These are phyloP conservation scores for Urostyla sp. DNA, from an alignment of 73 alveolate genomes.

Conservation along the genomic window DNA sequence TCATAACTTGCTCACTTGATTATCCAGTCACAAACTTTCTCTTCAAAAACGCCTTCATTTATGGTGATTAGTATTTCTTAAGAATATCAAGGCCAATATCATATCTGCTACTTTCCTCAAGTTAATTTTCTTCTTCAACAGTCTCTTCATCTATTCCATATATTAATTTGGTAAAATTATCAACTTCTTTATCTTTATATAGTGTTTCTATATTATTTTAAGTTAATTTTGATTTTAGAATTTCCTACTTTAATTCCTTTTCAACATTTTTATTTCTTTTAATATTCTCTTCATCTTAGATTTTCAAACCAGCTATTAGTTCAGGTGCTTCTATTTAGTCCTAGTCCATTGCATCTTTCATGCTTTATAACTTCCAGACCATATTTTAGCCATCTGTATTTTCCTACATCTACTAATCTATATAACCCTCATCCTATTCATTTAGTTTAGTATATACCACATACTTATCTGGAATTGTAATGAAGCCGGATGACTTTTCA, in stretches of 20 bases:
- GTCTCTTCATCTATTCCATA: slow-evolving; percentile 23
- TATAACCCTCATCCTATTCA: slow-evolving; percentile 82
- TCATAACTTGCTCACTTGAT: slow-evolving; percentile 45
- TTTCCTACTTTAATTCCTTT: slow-evolving; percentile 64
- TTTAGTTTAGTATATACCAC: slow-evolving; percentile 94
- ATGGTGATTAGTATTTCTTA: neutral
- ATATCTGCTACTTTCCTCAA: slow-evolving; percentile 31
- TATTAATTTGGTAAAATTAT: slow-evolving; percentile 22
- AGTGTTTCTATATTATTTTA: slow-evolving; percentile 1
- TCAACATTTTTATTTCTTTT: slow-evolving; percentile 8
- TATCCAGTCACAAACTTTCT: slow-evolving; percentile 74
- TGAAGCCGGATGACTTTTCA: slow-evolving; percentile 96
- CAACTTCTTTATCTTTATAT: slow-evolving; percentile 63
- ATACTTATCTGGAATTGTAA: slow-evolving; percentile 93
- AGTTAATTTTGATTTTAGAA: slow-evolving; percentile 31
- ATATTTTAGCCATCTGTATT: slow-evolving; percentile 86
- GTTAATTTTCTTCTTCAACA: slow-evolving; percentile 1
- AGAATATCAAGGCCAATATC: slow-evolving; percentile 21
- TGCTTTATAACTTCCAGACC: slow-evolving; percentile 90
- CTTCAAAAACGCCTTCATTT: slow-evolving; percentile 54
- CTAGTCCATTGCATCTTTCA: slow-evolving; percentile 64
- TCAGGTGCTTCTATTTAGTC: slow-evolving; percentile 49
- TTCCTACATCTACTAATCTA: slow-evolving; percentile 55
- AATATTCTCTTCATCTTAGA: slow-evolving; percentile 35
- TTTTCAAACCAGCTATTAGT: slow-evolving; percentile 6